Conservation (phyloP, 73 alveolate species). For the Tetrahymena borealis region DNA sequence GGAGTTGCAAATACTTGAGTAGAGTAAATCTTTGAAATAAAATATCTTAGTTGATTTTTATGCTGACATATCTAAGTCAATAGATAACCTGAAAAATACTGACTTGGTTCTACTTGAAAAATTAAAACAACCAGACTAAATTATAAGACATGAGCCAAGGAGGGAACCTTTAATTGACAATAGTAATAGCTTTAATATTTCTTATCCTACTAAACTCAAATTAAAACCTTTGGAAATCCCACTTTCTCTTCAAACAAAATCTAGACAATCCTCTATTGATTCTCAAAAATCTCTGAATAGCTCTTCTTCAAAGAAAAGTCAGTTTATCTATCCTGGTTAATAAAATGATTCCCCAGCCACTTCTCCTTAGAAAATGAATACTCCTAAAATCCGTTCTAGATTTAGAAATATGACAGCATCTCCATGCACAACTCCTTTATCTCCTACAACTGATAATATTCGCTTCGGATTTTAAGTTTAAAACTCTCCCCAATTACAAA, state of each 20-base stretch:
- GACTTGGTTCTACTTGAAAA: neutral
- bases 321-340: neutral
- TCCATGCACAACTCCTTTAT: neutral
- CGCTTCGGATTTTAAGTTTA: neutral
- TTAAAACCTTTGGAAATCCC: neutral
- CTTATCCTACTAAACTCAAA: neutral
- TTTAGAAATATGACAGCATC: neutral
- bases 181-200: neutral
- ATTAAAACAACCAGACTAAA: neutral
- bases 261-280: neutral
- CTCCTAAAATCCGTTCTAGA: neutral
- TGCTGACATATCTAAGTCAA: neutral
- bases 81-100: neutral
- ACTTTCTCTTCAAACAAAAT: neutral
- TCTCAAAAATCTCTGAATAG: neutral
- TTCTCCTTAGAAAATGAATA: neutral
- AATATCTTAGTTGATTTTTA: neutral
- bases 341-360: neutral
- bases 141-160: neutral
- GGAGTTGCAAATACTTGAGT: neutral
- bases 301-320: neutral
- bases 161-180: neutral
- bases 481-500: neutral
- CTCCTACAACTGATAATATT: neutral
- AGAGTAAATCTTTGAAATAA: neutral